Base-by-base conservation (phyloP, 768 basidiomycete species). In the Boletus pseudo-olivaceus region DNA sequence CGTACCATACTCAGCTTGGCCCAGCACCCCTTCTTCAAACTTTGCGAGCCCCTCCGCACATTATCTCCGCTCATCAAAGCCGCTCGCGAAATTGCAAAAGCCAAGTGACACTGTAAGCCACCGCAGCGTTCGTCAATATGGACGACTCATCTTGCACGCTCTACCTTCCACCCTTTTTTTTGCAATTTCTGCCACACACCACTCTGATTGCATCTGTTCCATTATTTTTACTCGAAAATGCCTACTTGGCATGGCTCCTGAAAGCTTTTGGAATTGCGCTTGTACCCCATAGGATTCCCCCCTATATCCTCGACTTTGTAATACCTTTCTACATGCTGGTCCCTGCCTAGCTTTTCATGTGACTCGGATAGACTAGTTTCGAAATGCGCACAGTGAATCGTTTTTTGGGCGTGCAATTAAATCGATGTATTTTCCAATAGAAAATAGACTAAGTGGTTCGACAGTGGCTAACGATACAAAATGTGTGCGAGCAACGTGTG, bases 61-160 rank as follows among this genome's bases (percentile, higher is more conserved):
- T 76, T 96, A 49, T 79, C 91, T 8, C 93, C 93, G 8, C 74
- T 96, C 38, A 96, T 96, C 79, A 95, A 94, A 69, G 92, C 93
- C 12, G 93, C 93, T 7, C 77, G 91, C 57, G 92, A 94, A 59
- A 87, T 90, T 45, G 86, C 88, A 35, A 90, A 89, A 78, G 69
- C 75, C 58, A 79, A 82, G 59, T 70, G 27, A 60, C 23, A 35
- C 23, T 11, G 15, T 9, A 34, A 34, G 27, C 33, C 44, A 4
- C 32, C 37, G 23, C 23, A 4, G 23, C 23, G 23, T 23, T 23
- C 23, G 4, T 23, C 23, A 23, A 23, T 19, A 53, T 44, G 54
- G 54, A 56, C 53, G 43, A 55, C 9, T 43, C 51, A 54, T 66
- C 49, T 48, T 37, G 27, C 47, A 29, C 44, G 4, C n/a, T 43